Base-by-base conservation (phyloP, 768 basidiomycete species). In the Leucosporidium scottii region DNA sequence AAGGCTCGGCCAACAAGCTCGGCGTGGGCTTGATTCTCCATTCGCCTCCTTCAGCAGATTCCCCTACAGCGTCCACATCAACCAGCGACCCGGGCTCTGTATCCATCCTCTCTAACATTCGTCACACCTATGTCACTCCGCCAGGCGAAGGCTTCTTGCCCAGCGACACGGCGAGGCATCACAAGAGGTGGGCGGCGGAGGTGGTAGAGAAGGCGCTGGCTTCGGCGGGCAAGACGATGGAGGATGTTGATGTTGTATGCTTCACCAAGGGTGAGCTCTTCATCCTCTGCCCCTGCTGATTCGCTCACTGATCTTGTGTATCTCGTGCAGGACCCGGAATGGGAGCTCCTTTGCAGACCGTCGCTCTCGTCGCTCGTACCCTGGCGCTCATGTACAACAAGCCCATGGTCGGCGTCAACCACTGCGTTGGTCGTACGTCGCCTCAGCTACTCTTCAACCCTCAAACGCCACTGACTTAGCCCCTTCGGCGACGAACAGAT, bases 61-160 rank as follows among this genome's bases (percentile, higher is more conserved):
- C 58, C 17, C 20, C 31, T 3, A 7, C 65, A 23, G 15, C 55
- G 36, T 12, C 59, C 23, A n/a, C 44, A 3, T 54, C 57, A 1
- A 59, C 59, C 1, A 65, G 61, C 27, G 70, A 72, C 55, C 60
- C 63, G 0, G 67, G 64, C 83, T 91, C 77, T 87, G 84, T 87
- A 2, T 80, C 81, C 28, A 90, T 97, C 20, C 83, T 97, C 9
- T 89, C 92, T 28, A 99, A 99, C 75, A 82, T 97, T 70, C 85
- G 96, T 71, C 96, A 97, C 75, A 99, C 96, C n/a, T 97, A 98
- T 78, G 90, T 98, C 73, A 98, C 96, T 3, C 96, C 96, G 8
- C 91, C 94, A 4, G 96, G 96, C 3, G 92, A 98, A 80, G 96
- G 96, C 0, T 99, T 99, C 76, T 85, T 94, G 60, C 96, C 96